phyloP scores from a whole-genome alignment of 306 rosid genomes.

The Pyrus betulifolia region DNA sequence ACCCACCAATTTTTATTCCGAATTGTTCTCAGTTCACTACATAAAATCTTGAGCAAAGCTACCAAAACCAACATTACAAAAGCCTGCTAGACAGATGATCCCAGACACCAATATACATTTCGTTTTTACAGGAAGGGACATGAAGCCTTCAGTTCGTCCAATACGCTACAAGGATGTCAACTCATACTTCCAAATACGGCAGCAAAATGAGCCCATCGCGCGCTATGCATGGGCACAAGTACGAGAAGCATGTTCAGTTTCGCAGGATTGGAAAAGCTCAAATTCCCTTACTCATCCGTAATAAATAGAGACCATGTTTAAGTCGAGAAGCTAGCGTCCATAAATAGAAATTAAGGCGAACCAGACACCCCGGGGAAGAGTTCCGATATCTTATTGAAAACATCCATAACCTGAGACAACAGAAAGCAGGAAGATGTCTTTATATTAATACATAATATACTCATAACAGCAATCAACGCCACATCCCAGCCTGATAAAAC shows the following conservation, averaged over 20 bases:
- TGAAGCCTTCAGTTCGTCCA: neutral
- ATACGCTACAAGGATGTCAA: neutral
- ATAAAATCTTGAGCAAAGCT: neutral
- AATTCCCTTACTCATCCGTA: neutral
- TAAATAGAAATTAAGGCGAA: slow-evolving; percentile 39
- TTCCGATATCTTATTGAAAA: slow-evolving; percentile 85
- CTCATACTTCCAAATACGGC: neutral
- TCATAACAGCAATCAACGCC: neutral
- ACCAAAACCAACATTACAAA: neutral
- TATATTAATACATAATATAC: neutral
- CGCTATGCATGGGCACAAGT: neutral
- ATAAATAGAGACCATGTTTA: neutral
- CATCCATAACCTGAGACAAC: slow-evolving; percentile 72
- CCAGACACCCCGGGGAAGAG: slow-evolving; percentile 89
- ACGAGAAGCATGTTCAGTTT: neutral
- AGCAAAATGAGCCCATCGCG: neutral
- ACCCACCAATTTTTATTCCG: neutral
- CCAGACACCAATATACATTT: neutral
- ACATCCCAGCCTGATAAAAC: neutral
- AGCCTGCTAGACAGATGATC: neutral
- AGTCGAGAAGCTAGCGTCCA: neutral
- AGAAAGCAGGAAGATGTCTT: neutral
- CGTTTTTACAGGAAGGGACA: neutral
- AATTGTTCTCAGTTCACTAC: neutral
- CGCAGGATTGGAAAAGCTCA: neutral